Base-by-base conservation (phyloP, 192 early-diverging fungal species). In the Entophlyctis luteolus region DNA sequence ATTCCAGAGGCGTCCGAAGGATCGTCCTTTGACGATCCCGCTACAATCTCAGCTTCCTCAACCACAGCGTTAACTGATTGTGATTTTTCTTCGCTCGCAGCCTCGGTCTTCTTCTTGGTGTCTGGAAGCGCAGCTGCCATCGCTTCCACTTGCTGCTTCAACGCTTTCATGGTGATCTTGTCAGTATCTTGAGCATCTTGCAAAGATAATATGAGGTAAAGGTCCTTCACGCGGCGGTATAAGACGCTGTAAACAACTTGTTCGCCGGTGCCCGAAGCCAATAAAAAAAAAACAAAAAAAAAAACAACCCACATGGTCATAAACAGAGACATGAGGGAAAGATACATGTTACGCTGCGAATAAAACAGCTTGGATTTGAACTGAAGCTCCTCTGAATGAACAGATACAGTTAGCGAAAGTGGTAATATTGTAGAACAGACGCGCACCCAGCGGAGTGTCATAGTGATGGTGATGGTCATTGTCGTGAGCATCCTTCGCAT, bases 321-420 rank as follows among this genome's bases (percentile, higher is more conserved):
- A 45, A 81, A 79, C 32, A 81, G 69, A 4, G 77, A 66, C 62
- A 77, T 80, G 22, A 81, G 75, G 14, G 68, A 72, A 25, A 81
- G 62, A 56, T 81, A 81, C 50, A 81, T 70, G 59, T 81, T 81
- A 6, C 80, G 49, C 55, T 81, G 80, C 2, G 74, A 68, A 65
- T 81, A 81, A 56, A 81, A 79, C 62, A 67, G 50, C 48, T 75
- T 75, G 1, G 60, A 49, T 33, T 75, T 73, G 57, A 52, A 63
- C 49, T 67, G 58, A 8, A 73, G 49, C 23, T 73, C 72, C 72
- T 73, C 68, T 62, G 32, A 16, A 27, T 18, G n/a, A 3, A 33
- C n/a, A 70, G 25, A 28, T 18, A 70, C 8, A 22, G 27, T 27
- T 8, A 36, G 2, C 33, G 5, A 28, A 67, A 14, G 32, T 23